Conservation (phyloP, 139 green algal species). For the Trebouxia sp. region DNA sequence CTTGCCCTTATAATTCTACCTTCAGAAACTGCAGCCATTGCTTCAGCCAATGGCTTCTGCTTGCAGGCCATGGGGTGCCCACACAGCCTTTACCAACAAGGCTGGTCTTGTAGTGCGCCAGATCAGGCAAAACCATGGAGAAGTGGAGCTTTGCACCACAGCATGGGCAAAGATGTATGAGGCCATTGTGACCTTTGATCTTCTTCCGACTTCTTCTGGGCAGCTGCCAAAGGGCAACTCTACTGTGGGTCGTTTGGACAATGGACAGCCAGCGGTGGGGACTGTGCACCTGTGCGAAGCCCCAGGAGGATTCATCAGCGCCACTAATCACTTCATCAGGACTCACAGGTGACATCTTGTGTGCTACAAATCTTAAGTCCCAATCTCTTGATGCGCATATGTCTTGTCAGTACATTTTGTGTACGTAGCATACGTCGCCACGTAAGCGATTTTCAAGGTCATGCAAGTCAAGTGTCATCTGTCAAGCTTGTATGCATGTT, state of each 20-base stretch:
- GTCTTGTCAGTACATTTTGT: too few relatives aligned
- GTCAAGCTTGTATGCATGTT: too few relatives aligned
- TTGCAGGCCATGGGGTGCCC: slow-evolving; percentile 42
- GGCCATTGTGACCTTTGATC: slow-evolving; percentile 32
- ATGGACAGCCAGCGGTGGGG: slow-evolving; percentile 3
- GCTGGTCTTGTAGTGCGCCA: slow-evolving; percentile 34
- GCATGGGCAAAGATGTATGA: slow-evolving; percentile 63
- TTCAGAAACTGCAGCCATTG: too few relatives aligned
- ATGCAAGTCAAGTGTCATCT: too few relatives aligned
- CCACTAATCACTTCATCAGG: slow-evolving; percentile 55
- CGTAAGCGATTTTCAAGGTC: too few relatives aligned
- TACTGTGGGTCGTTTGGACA: background rate
- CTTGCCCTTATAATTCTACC: background rate
- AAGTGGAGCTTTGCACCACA: slow-evolving; percentile 47
- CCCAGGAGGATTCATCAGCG: slow-evolving; percentile 54
- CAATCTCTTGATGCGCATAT: too few relatives aligned
- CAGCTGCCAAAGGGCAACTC: background rate
- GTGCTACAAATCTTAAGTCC: too few relatives aligned
- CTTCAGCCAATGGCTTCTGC: background rate
- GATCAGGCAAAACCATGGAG: slow-evolving; percentile 26
- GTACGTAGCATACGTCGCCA: too few relatives aligned
- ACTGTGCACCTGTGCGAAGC: slow-evolving; percentile 56
- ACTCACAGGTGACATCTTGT: slow-evolving; percentile 30
- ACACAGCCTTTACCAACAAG: slow-evolving; percentile 32
- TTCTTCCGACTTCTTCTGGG: slow-evolving; percentile 33